phyloP scores from a whole-genome alignment of 805 yeast genomes.

The Saturnispora saitoi region DNA sequence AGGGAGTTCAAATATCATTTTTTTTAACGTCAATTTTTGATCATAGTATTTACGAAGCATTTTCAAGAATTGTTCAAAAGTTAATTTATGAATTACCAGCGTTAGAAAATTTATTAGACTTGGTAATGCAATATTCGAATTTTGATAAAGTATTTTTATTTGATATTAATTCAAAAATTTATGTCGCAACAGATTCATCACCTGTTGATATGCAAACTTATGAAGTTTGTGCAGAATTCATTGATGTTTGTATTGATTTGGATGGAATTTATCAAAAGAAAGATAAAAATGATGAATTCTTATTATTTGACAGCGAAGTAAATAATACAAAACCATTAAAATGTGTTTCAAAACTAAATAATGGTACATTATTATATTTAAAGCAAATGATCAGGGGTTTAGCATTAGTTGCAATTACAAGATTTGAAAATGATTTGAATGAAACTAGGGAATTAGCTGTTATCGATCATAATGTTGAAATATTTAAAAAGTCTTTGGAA shows the following conservation, averaged over 20 bases:
- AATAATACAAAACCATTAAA: slow-evolving; percentile 24
- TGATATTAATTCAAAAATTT: slow-evolving; percentile 86
- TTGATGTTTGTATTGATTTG: slow-evolving; percentile 86
- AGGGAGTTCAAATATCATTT: slow-evolving; percentile 84
- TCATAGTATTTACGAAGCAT: slow-evolving; percentile 92
- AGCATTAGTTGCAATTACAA: slow-evolving; percentile 79
- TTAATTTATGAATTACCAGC: slow-evolving; percentile 82
- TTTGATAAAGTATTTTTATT: slow-evolving; percentile 90
- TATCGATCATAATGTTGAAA: slow-evolving; percentile 81
- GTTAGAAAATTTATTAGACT: slow-evolving; percentile 80
- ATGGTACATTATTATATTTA: slow-evolving; percentile 76
- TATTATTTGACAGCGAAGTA: slow-evolving; percentile 1
- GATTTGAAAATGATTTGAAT: slow-evolving; percentile 46
- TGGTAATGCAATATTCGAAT: slow-evolving; percentile 78
- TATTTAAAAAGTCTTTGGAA: slow-evolving; percentile 68
- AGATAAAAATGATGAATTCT: neutral
- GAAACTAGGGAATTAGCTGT: slow-evolving; percentile 49
- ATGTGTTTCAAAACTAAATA: slow-evolving; percentile 68
- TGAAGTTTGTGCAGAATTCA: slow-evolving; percentile 95
- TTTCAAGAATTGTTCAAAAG: slow-evolving; percentile 86
- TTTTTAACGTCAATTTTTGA: slow-evolving; percentile 92
- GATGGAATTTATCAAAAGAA: slow-evolving; percentile 52
- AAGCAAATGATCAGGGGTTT: slow-evolving; percentile 90
- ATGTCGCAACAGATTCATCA: slow-evolving; percentile 91
- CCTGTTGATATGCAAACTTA: slow-evolving; percentile 94